Percentiles rank a stretch among this genome's conserved stretches.
Evolutionary conservation across 805 yeast species (phyloP).

Genomic region (Sporopachydermia lactativora): DNA sequence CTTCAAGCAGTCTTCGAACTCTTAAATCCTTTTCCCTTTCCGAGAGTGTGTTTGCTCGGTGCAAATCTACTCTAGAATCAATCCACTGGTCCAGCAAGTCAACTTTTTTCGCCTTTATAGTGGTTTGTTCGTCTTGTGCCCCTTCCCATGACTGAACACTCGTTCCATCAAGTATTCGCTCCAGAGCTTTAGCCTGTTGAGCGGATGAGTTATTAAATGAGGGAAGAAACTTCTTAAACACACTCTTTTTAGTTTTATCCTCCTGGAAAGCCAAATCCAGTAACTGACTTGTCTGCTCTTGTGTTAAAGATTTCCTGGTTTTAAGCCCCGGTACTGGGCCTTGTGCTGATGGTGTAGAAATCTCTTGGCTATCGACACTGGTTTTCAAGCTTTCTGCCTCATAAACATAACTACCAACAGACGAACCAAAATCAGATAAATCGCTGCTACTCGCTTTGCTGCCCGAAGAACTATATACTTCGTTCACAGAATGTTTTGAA

Average conservation of each 20-base stretch:
- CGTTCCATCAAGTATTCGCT: background rate
- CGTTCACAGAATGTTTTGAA: too few species aligned
- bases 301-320: background rate
- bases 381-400: background rate
- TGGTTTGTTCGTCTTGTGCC: background rate
- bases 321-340: too few species aligned
- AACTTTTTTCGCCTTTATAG: background rate
- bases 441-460: too few species aligned
- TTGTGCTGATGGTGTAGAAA: too few species aligned
- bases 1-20: slow-evolving; percentile 37
- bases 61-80: slow-evolving; percentile 42
- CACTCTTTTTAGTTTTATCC: background rate
- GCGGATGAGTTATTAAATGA: background rate
- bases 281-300: background rate
- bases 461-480: too few species aligned
- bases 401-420: background rate
- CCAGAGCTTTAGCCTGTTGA: background rate
- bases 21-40: slow-evolving; percentile 57
- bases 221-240: background rate
- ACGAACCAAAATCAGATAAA: background rate
- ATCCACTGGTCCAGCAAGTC: slow-evolving; percentile 29
- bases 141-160: too few species aligned
- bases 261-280: background rate
- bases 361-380: background rate
- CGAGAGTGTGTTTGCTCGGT: slow-evolving; percentile 59